These are phyloP conservation scores for Fraxinus ornus DNA, from an alignment of 305 asterid species.

Conservation along the genomic window DNA sequence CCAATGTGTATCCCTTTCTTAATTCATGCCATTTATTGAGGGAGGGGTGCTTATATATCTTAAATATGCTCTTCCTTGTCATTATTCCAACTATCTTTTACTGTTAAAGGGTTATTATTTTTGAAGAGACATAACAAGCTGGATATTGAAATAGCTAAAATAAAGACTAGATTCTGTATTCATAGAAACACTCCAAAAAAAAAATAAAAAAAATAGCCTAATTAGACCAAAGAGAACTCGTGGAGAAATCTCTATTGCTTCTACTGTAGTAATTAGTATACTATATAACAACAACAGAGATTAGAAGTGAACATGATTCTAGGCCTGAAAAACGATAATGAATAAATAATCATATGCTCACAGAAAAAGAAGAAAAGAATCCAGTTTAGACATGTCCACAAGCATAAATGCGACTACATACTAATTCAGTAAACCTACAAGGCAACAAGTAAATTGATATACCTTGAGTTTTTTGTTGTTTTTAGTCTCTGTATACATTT, in stretches of 20 bases:
- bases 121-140: neutral
- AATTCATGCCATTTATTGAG: neutral
- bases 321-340: neutral
- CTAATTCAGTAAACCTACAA: neutral
- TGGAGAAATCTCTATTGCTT: neutral
- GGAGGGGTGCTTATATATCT: neutral
- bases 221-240: neutral
- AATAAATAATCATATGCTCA: neutral
- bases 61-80: neutral
- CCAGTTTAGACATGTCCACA: neutral
- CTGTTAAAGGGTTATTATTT: neutral
- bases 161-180: neutral
- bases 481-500: conserved; percentile 94
- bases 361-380: neutral
- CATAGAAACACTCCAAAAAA: neutral
- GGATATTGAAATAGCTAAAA: neutral
- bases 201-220: too few species aligned
- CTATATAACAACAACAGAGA: neutral
- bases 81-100: neutral
- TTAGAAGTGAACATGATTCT: neutral
- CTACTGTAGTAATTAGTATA: neutral
- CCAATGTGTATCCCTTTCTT: neutral
- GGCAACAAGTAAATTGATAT: conserved; percentile 16
- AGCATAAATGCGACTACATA: neutral
- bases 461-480: conserved; percentile 97